These are phyloP conservation scores for Chaetomidium leptoderma DNA, from an alignment of 495 filamentous ascomycete species.

Conservation along the genomic window DNA sequence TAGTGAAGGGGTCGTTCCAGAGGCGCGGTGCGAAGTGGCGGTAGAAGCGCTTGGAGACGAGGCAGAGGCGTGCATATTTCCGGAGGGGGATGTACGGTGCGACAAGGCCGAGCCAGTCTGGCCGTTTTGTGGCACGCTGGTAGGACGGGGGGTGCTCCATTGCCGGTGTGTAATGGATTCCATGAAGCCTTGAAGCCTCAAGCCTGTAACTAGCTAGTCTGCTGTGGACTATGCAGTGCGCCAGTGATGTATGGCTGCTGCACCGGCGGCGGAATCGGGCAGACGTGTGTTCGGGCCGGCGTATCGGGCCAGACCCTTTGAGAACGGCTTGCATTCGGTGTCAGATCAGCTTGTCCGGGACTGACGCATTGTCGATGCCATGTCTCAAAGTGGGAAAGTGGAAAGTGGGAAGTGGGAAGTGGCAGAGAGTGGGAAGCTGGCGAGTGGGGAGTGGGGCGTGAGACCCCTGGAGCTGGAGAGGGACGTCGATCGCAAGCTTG, in stretches of 20 bases:
- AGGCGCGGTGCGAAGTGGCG: slow-evolving; percentile 42
- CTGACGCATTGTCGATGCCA: not conserved
- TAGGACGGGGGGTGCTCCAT: slow-evolving; percentile 37
- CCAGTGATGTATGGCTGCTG: too few species aligned
- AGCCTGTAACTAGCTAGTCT: too few species aligned
- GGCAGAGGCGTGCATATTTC: slow-evolving; percentile 40
- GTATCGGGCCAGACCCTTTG: not conserved
- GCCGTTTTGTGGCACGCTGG: slow-evolving; percentile 33
- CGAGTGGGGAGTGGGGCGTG: too few species aligned
- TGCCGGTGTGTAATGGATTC: too few species aligned
- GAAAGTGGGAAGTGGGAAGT: too few species aligned
- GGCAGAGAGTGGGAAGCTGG: not conserved
- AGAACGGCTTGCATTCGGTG: not conserved
- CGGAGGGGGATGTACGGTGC: slow-evolving; percentile 33
- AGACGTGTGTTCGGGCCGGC: not conserved
- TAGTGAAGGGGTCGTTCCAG: slow-evolving; percentile 44
- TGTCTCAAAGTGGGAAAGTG: not conserved
- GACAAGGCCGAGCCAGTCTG: slow-evolving; percentile 45
- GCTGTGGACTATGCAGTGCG: too few species aligned
- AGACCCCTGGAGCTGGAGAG: not conserved
- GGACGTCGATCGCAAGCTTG: not conserved
- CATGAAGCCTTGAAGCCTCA: not conserved
- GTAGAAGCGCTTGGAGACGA: slow-evolving; percentile 41
- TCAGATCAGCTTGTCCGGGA: not conserved
- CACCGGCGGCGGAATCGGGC: not conserved